Percentiles rank a stretch among this genome's conserved stretches.
These are phyloP conservation scores for Phytophthora ramorum DNA, from an alignment of 352 stramenopile species.

Conservation along the genomic window DNA sequence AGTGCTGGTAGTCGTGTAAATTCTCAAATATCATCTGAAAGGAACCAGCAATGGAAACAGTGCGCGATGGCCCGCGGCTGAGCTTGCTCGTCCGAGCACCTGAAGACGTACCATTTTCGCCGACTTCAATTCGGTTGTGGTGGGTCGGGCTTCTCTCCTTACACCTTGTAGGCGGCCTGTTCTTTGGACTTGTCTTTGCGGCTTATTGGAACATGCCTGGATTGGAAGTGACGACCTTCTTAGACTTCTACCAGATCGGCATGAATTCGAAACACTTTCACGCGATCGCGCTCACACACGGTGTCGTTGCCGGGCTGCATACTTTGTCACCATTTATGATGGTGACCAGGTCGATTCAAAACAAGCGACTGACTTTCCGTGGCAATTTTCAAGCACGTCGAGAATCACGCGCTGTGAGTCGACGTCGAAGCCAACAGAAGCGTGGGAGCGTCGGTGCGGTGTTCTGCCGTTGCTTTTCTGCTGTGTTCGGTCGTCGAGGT, in stretches of 20 bases:
- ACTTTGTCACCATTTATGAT: constrained; percentile 19
- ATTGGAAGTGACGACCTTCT: constrained; percentile 23
- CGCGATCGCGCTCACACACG: constrained; percentile 17
- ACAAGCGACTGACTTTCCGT: constrained; percentile 28
- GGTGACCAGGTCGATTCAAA: constrained; percentile 26
- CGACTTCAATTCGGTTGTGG: constrained; percentile 21
- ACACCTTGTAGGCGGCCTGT: constrained; percentile 26
- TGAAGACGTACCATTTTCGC: constrained; percentile 12
- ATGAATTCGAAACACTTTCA: constrained; percentile 29
- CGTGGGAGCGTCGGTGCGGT: not conserved
- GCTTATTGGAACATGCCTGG: constrained; percentile 31
- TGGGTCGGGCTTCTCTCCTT: constrained; percentile 25
- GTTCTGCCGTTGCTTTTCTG: constrained; percentile 11
- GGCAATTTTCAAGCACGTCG: not conserved
- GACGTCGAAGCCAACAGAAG: not conserved
- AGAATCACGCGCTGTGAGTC: not conserved
- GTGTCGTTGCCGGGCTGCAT: constrained; percentile 27
- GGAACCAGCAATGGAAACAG: constrained; percentile 2
- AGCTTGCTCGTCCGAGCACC: constrained; percentile 12
- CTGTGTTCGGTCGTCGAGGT: constrained; percentile 28
- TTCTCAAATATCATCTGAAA: not conserved
- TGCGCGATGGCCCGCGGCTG: constrained; percentile 17
- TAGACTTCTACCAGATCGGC: constrained; percentile 35
- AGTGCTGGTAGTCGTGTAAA: not conserved
- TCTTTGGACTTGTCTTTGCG: constrained; percentile 31